These are phyloP conservation scores for Drosera capensis DNA, from an alignment of 148 eudicot species.

Conservation along the genomic window DNA sequence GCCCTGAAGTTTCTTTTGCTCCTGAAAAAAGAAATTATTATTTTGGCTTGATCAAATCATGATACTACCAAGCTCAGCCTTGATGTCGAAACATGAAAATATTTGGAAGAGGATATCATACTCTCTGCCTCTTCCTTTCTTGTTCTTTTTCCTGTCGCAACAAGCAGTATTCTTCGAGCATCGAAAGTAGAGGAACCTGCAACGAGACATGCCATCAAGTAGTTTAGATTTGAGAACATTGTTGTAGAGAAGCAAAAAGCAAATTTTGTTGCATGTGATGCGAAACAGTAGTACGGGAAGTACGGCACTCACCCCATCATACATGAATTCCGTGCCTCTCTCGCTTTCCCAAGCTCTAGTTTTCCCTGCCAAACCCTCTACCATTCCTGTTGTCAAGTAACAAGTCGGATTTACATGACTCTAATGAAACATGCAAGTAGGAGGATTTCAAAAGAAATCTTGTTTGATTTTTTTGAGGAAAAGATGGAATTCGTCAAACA, in stretches of 20 bases:
- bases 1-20: slow-evolving; percentile 91
- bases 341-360: slow-evolving; percentile 72
- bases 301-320: slow-evolving; percentile 70
- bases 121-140: slow-evolving; percentile 75
- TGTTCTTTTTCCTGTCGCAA: slow-evolving; percentile 72
- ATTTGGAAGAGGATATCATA: slow-evolving; percentile 11
- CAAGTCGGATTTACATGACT: background rate
- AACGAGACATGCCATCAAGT: slow-evolving; percentile 3
- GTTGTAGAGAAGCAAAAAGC: background rate
- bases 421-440: too few relatives aligned
- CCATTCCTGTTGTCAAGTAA: slow-evolving; percentile 46
- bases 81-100: background rate
- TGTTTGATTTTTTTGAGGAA: too few relatives aligned
- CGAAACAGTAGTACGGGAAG: background rate
- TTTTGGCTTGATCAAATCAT: background rate
- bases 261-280: background rate
- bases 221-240: slow-evolving; percentile 1
- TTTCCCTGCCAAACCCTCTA: slow-evolving; percentile 56
- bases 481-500: too few relatives aligned
- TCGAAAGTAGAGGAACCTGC: slow-evolving; percentile 59
- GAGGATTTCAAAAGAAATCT: too few relatives aligned
- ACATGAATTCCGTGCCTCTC: slow-evolving; percentile 55
- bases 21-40: slow-evolving; percentile 24
- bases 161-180: slow-evolving; percentile 60
- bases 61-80: background rate